Conservation (phyloP, 352 stramenopile species). For the Bremia lactucae region DNA sequence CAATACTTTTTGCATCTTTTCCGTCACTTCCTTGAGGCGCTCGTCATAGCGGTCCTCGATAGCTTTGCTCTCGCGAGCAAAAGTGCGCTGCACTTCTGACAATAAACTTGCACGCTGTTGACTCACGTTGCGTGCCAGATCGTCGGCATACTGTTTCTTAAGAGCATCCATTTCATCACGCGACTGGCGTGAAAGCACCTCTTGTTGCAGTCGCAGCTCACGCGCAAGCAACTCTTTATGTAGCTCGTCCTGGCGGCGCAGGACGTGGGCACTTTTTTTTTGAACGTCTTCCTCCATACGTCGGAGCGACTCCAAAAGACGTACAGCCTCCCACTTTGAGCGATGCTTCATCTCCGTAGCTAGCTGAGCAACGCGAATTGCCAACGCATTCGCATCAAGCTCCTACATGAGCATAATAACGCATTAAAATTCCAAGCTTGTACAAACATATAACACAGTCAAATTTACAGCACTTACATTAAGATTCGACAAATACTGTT, state of each 20-base stretch:
- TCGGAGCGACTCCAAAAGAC: constrained; percentile 56
- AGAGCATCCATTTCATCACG: constrained; percentile 50
- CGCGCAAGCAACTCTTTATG: constrained; percentile 71
- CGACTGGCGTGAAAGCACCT: constrained; percentile 45
- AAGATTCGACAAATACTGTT: constrained; percentile 63
- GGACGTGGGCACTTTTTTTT: constrained; percentile 57
- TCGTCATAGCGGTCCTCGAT: constrained; percentile 44
- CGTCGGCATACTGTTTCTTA: constrained; percentile 55
- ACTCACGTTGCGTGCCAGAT: constrained; percentile 51
- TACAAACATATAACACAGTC: constrained; percentile 1
- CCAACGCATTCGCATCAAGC: constrained; percentile 54
- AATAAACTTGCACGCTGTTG: constrained; percentile 40
- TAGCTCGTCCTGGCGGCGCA: constrained; percentile 50
- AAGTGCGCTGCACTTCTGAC: constrained; percentile 48
- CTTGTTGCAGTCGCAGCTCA: constrained; percentile 63
- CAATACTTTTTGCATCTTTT: constrained; percentile 48
- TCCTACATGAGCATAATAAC: constrained; percentile 23
- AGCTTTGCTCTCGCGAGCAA: constrained; percentile 48
- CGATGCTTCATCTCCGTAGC: constrained; percentile 83
- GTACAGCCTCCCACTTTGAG: constrained; percentile 75
- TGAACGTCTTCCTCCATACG: constrained; percentile 73
- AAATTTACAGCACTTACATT: constrained; percentile 25
- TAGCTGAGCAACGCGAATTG: constrained; percentile 65
- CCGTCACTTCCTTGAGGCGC: constrained; percentile 36
- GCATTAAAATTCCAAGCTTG: no score